Evolutionary conservation across 192 early-diverging fungal species (phyloP), one percentile per base, ranked within the genome.

Genomic region (Coemansia sp.): DNA sequence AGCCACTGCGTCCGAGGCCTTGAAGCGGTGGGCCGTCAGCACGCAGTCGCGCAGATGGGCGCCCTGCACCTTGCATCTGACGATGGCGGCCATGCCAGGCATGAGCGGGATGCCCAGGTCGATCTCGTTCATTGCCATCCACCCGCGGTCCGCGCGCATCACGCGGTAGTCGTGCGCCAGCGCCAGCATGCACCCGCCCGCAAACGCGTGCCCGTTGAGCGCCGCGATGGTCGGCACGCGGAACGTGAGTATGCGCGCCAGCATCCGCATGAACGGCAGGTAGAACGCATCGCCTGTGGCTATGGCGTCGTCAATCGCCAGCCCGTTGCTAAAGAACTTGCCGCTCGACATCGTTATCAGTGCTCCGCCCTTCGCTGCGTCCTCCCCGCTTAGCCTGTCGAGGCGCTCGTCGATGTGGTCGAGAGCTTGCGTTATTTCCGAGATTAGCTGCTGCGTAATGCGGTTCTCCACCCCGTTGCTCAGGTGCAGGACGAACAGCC

Each of bases 121-220:
- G 7, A 93, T 85, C 77, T 91, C 91, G 71, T 91, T 91, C 90
- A 91, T 91, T 33, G 88, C 90, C 36, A 93, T 85, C 68, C 81
- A 93, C 6, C 91, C 91, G 41, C 88, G 85, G 69, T 93, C 90
- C 24, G 84, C 79, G 1, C 90, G 79, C 91, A 93, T 91, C 4
- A 91, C 87, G 21, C 91, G 86, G 71, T 89, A 89, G 64, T 93
- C 91, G 63, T 82, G 80, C 6, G 82, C 84, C 59, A 86, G 33
- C 11, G 78, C 73, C 45, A 85, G 80, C 78, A 84, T 85, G 73
- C 86, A 91, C 14, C 91, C 91, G 61, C 91, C 91, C n/a, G 91
- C 91, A 81, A 93, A 93, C 17, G 91, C 88, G 50, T 93, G 91
- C 3, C 91, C 91, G 62, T 93, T 93, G 27, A 93, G 71, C 9